Percentiles rank a stretch among this genome's conserved stretches.
These are phyloP conservation scores for Sclerotinia trifoliorum DNA, from an alignment of 2,329 filamentous ascomycete genomes.

Conservation along the genomic window DNA sequence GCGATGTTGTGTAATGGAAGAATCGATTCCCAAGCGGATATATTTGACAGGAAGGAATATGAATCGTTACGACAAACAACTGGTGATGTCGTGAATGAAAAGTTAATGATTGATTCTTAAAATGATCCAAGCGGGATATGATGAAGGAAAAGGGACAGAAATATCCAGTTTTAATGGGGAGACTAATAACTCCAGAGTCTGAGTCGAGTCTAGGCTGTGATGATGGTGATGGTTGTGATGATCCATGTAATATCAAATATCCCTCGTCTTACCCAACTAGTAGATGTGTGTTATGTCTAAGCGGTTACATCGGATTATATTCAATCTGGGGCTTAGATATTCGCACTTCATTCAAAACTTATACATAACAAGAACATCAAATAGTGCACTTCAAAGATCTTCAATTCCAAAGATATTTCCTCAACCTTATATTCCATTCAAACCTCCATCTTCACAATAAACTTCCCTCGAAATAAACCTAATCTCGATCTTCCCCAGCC, in stretches of 20 bases:
- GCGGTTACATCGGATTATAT: background rate
- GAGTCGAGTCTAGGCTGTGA: background rate
- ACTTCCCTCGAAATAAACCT: background rate
- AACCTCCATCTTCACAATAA: too few relatives aligned
- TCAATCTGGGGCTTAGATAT: too few relatives aligned
- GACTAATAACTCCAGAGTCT: background rate
- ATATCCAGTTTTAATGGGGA: conserved; percentile 2
- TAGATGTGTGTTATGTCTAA: background rate
- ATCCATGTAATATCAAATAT: background rate
- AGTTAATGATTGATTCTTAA: background rate
- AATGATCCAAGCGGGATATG: background rate
- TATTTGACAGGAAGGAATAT: background rate
- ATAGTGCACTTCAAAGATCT: background rate
- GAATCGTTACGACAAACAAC: conserved; percentile 2
- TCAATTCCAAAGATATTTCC: background rate
- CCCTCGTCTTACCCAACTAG: background rate
- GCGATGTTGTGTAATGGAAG: background rate
- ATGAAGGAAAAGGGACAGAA: background rate
- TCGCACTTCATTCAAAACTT: too few relatives aligned
- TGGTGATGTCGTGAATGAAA: conserved; percentile 4
- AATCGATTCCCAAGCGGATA: conserved; percentile 1
- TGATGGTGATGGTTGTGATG: background rate
- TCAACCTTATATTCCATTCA: background rate
- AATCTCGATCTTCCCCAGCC: background rate
- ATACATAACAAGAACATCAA: background rate